Percentiles rank a stretch among this genome's conserved stretches.
Evolutionary conservation across 306 rosid species (phyloP).

Genomic region (Luffa acutangula): DNA sequence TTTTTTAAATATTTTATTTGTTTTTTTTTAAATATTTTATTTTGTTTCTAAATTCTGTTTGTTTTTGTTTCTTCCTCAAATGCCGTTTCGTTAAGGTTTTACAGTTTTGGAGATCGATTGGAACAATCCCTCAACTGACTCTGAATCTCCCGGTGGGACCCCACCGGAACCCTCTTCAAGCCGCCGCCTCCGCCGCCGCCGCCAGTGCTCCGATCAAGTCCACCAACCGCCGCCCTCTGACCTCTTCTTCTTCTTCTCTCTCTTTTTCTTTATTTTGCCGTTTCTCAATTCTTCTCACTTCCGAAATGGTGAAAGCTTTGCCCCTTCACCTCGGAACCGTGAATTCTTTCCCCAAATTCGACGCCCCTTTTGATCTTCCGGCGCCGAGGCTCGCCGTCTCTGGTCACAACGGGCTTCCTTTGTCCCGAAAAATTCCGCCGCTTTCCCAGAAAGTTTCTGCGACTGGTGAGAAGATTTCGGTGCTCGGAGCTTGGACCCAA

Average conservation of each 20-base stretch:
- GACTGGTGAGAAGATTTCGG: neutral
- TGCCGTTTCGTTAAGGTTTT: neutral
- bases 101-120: neutral
- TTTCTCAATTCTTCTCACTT: neutral
- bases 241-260: neutral
- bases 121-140: neutral
- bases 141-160: neutral
- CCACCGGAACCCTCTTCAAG: neutral
- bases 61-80: neutral
- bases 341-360: constrained; percentile 6
- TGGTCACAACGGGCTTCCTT: neutral
- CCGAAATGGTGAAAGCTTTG: constrained; percentile 31
- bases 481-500: constrained; percentile 15
- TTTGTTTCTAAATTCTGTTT: neutral
- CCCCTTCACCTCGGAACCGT: constrained; percentile 13
- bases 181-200: neutral
- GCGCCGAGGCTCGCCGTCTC: neutral
- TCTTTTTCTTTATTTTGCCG: neutral
- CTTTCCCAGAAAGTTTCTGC: constrained; percentile 9
- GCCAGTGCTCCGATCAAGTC: neutral
- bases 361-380: constrained; percentile 8
- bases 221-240: neutral
- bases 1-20: neutral
- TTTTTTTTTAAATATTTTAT: neutral
- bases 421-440: neutral